Evolutionary conservation across 306 rosid genomes (phyloP).

Genomic region (Cucumis hystrix): DNA sequence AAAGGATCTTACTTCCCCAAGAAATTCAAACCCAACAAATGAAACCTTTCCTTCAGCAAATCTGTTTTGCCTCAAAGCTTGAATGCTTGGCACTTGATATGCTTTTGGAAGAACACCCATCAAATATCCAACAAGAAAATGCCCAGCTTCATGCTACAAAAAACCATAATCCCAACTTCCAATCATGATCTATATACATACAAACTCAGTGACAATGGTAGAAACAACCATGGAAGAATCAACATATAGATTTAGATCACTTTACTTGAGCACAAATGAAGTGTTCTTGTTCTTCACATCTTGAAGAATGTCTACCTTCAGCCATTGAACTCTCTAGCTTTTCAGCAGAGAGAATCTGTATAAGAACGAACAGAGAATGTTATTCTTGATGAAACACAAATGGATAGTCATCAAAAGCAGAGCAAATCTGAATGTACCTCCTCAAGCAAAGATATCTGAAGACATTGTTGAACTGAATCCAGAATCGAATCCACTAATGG

Average conservation of each 20-base stretch:
- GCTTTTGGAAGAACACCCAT: constrained; percentile 80
- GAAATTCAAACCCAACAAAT: constrained; percentile 78
- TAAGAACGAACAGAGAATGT: neutral
- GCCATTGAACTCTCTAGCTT: neutral
- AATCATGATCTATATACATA: neutral
- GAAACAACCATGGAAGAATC: neutral
- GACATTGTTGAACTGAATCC: constrained; percentile 65
- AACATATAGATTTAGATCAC: constrained; percentile 20
- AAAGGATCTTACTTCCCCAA: constrained; percentile 48
- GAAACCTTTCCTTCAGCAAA: constrained; percentile 58
- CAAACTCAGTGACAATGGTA: neutral
- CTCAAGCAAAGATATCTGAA: constrained; percentile 46
- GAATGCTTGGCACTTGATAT: constrained; percentile 63
- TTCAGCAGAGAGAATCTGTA: neutral
- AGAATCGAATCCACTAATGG: constrained; percentile 74
- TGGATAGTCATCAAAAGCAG: neutral
- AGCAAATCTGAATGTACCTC: constrained; percentile 18
- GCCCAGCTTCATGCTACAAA: constrained; percentile 97
- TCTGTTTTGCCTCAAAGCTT: constrained; percentile 25
- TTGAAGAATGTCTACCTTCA: neutral
- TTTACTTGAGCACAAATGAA: constrained; percentile 11
- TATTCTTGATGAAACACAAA: neutral
- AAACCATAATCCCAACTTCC: neutral
- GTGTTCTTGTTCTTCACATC: constrained; percentile 7
- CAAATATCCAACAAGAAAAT: constrained; percentile 80